phyloP scores from a whole-genome alignment of 345 rosid genomes.

The Conringia planisiliqua region DNA sequence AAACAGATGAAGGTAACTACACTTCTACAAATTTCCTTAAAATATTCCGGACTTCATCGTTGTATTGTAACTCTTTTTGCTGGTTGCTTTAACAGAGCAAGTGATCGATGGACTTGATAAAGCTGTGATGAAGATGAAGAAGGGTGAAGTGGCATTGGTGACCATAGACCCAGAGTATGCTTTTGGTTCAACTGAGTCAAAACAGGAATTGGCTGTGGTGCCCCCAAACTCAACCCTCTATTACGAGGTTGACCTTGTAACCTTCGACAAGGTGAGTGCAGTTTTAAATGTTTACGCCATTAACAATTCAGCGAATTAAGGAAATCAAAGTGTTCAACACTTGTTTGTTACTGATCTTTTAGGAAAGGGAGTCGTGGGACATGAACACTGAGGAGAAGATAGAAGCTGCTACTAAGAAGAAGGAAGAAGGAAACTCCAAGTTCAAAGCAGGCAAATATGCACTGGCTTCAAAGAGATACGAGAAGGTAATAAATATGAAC shows the following conservation, averaged over 20 bases:
- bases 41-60: not conserved
- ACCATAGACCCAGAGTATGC: slow-evolving; percentile 82
- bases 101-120: slow-evolving; percentile 89
- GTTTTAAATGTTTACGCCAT: not conserved
- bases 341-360: not conserved
- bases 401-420: slow-evolving; percentile 85
- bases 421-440: slow-evolving; percentile 84
- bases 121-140: slow-evolving; percentile 81
- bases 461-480: slow-evolving; percentile 82
- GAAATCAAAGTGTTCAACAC: not conserved
- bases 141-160: slow-evolving; percentile 74
- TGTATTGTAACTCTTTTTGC: not conserved
- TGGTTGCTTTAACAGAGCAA: slow-evolving; percentile 54
- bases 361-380: slow-evolving; percentile 98
- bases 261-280: slow-evolving; percentile 66
- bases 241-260: slow-evolving; percentile 74
- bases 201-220: slow-evolving; percentile 70
- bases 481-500: slow-evolving; percentile 49
- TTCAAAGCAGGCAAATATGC: slow-evolving; percentile 81
- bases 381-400: slow-evolving; percentile 86
- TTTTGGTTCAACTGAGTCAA: slow-evolving; percentile 63
- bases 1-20: slow-evolving; percentile 72
- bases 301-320: not conserved
- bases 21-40: not conserved
- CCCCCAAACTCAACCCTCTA: slow-evolving; percentile 69